These are phyloP conservation scores for Monosporascus sp. DNA, from an alignment of 2,329 filamentous ascomycete genomes.

Conservation along the genomic window DNA sequence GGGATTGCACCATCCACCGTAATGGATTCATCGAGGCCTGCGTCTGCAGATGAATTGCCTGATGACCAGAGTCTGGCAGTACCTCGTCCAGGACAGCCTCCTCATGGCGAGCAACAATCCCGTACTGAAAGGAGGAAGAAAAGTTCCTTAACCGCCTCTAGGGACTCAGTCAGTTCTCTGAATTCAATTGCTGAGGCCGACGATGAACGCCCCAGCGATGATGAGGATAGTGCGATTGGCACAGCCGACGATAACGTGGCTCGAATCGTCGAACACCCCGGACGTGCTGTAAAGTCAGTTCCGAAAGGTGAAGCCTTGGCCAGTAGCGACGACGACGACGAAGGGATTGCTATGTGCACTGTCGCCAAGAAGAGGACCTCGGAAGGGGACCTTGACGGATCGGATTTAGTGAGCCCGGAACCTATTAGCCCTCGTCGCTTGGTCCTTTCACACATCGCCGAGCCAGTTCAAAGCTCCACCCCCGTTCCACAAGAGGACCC, in stretches of 20 bases:
- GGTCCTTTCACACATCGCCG: neutral
- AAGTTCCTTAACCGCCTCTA: conserved; percentile 1
- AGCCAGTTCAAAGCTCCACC: neutral
- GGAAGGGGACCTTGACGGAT: neutral
- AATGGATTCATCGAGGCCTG: conserved; percentile 1
- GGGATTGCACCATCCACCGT: conserved; percentile 12
- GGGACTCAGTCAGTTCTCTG: conserved; percentile 12
- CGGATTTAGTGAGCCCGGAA: neutral
- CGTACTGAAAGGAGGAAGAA: neutral
- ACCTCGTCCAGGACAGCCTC: neutral
- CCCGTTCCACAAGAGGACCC: neutral
- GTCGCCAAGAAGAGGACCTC: conserved; percentile 1
- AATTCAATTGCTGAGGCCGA: conserved; percentile 20
- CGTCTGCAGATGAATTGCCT: neutral
- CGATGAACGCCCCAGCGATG: conserved; percentile 5
- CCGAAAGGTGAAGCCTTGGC: conserved; percentile 2
- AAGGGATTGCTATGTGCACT: conserved; percentile 21
- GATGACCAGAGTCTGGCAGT: neutral
- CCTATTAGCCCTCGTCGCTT: neutral
- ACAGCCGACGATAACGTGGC: neutral
- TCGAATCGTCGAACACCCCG: conserved; percentile 8
- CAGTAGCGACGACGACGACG: conserved; percentile 14
- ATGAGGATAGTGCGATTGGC: neutral
- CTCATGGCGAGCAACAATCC: neutral
- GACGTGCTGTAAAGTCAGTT: conserved; percentile 8